Conservation (phyloP, 495 filamentous ascomycete genomes). For the Penicillium angulare region DNA sequence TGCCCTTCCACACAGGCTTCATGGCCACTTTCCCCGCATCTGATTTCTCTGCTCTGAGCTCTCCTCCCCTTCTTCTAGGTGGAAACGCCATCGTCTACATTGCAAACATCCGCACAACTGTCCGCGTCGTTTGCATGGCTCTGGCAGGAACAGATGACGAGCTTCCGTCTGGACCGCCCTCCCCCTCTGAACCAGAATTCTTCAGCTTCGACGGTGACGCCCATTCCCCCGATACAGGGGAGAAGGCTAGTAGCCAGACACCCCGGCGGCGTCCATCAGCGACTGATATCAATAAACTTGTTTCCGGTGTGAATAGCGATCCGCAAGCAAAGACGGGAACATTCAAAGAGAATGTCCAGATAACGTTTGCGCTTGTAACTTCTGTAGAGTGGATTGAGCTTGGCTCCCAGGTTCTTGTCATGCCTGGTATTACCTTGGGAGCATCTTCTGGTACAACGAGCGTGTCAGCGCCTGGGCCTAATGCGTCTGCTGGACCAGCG, state of each 20-base stretch:
- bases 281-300: slow-evolving; percentile 26
- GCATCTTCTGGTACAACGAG: slow-evolving; percentile 30
- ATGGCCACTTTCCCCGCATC: slow-evolving; percentile 43
- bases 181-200: slow-evolving; percentile 52
- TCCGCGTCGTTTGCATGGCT: slow-evolving; percentile 61
- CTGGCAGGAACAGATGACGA: slow-evolving; percentile 32
- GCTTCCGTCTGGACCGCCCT: slow-evolving; percentile 27
- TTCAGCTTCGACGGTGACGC: slow-evolving; percentile 62
- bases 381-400: slow-evolving; percentile 84
- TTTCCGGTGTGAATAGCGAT: slow-evolving; percentile 9
- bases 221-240: slow-evolving; percentile 36
- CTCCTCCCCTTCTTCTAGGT: slow-evolving; percentile 51
- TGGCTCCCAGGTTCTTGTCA: slow-evolving; percentile 74
- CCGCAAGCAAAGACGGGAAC: slow-evolving; percentile 20
- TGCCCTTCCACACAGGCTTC: slow-evolving; percentile 48
- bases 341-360: slow-evolving; percentile 49
- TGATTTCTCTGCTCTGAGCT: slow-evolving; percentile 39
- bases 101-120: slow-evolving; percentile 79
- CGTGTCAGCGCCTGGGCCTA: slow-evolving; percentile 17
- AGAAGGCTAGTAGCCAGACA: neutral
- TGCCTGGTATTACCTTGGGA: slow-evolving; percentile 56
- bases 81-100: slow-evolving; percentile 77
- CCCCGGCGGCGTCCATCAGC: slow-evolving; percentile 7
- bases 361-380: slow-evolving; percentile 72
- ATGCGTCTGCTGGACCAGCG: neutral